Percentiles rank a stretch among this genome's conserved stretches.
Evolutionary conservation across 805 yeast species (phyloP).

Genomic region (Candida maltosa): DNA sequence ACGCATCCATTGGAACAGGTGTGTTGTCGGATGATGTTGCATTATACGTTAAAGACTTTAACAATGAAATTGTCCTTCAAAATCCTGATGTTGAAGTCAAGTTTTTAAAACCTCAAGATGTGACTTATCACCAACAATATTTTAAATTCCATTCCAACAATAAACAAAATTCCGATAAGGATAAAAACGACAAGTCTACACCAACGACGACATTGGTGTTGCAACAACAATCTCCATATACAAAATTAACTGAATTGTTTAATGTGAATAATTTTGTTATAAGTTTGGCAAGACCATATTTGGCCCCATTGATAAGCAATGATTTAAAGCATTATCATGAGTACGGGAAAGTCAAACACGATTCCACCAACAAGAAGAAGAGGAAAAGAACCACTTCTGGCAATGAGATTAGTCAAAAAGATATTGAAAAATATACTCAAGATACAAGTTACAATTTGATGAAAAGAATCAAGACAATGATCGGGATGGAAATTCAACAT

Average conservation of each 20-base stretch:
- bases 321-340: conserved; percentile 70
- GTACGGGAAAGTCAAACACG: conserved; percentile 28
- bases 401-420: conserved; percentile 3
- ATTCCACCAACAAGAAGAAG: conserved; percentile 10
- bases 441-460: conserved; percentile 30
- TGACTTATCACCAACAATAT: conserved; percentile 45
- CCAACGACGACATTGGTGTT: conserved; percentile 7
- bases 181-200: conserved; percentile 8
- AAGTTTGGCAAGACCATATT: conserved; percentile 87
- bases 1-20: conserved; percentile 78
- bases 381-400: conserved; percentile 10
- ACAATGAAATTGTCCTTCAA: conserved; percentile 54
- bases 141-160: conserved; percentile 23
- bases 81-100: conserved; percentile 39
- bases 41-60: conserved; percentile 58
- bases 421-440: conserved; percentile 25
- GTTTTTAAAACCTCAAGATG: conserved; percentile 43
- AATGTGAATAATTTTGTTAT: conserved; percentile 92
- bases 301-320: conserved; percentile 83
- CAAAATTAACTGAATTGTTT: conserved; percentile 84
- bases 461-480: conserved; percentile 46
- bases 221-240: conserved; percentile 60
- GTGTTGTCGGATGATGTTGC: conserved; percentile 55
- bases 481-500: conserved; percentile 80
- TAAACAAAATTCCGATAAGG: conserved; percentile 11